These are phyloP conservation scores for Nephelium lappaceum DNA, from an alignment of 345 rosid species.

Conservation along the genomic window DNA sequence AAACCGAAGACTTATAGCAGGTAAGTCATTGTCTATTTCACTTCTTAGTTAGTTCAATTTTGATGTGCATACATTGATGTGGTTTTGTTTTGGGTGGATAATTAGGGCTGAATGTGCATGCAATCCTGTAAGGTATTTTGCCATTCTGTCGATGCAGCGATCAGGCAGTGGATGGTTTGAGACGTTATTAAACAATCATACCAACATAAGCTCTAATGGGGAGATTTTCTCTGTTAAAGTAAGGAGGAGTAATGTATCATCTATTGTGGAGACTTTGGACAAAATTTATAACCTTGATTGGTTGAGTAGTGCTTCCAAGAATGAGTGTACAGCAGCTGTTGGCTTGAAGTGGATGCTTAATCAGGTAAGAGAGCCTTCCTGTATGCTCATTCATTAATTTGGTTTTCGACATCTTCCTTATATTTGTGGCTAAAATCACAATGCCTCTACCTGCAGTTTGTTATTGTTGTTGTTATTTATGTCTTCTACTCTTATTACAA, in stretches of 20 bases:
- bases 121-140: slow-evolving; percentile 91
- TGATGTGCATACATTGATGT: slow-evolving; percentile 13
- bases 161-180: slow-evolving; percentile 99
- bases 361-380: slow-evolving; percentile 58
- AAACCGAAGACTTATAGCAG: slow-evolving; percentile 77
- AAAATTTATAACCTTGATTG: slow-evolving; percentile 83
- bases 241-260: slow-evolving; percentile 76
- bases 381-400: neutral
- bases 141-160: slow-evolving; percentile 98
- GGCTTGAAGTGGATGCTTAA: slow-evolving; percentile 99
- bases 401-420: neutral
- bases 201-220: slow-evolving; percentile 95
- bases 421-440: neutral
- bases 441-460: neutral
- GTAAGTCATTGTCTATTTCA: slow-evolving; percentile 33
- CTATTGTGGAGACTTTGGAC: slow-evolving; percentile 79
- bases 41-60: slow-evolving; percentile 15
- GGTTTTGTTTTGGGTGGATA: slow-evolving; percentile 21
- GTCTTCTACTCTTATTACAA: neutral
- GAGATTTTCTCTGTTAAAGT: slow-evolving; percentile 94
- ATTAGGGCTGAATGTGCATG: slow-evolving; percentile 89
- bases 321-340: slow-evolving; percentile 94
- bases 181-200: slow-evolving; percentile 89
- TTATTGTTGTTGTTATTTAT: neutral
- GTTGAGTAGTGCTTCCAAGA: slow-evolving; percentile 97